Percentiles rank a stretch among this genome's conserved stretches.
phyloP scores from a whole-genome alignment of 768 basidiomycete species.

The Mycena epipterygia region DNA sequence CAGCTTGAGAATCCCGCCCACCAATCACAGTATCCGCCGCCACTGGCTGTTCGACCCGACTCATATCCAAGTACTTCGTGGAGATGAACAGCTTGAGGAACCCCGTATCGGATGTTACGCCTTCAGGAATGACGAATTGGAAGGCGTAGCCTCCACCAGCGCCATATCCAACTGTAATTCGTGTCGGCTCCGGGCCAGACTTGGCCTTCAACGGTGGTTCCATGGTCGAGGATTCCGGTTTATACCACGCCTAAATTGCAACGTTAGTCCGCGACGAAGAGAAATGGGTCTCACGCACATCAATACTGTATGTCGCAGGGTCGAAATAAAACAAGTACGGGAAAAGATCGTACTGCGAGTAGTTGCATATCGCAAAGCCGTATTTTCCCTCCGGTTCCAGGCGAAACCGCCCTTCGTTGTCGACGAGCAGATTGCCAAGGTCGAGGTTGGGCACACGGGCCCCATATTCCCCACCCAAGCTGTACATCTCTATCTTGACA shows the following conservation, averaged over 20 bases:
- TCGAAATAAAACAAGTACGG: conserved; percentile 36
- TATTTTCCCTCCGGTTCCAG: conserved; percentile 23
- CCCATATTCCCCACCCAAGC: conserved; percentile 14
- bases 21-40: conserved; percentile 4
- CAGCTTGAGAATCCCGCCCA: background rate
- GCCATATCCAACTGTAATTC: conserved; percentile 31
- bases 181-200: conserved; percentile 2
- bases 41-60: conserved; percentile 54
- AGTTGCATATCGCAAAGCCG: conserved; percentile 34
- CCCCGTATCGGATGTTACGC: conserved; percentile 50
- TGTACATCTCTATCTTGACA: conserved; percentile 30
- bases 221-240: conserved; percentile 17
- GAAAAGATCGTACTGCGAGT: conserved; percentile 28
- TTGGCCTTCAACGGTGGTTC: conserved; percentile 11
- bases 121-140: conserved; percentile 47
- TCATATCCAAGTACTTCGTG: conserved; percentile 57
- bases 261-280: background rate
- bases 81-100: conserved; percentile 65
- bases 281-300: conserved; percentile 19
- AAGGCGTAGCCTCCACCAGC: conserved; percentile 28
- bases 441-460: conserved; percentile 23
- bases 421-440: conserved; percentile 23
- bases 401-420: conserved; percentile 12
- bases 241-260: conserved; percentile 25
- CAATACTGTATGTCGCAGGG: conserved; percentile 31